Conservation (phyloP, 2,329 filamentous ascomycete genomes). For the Exserohilum turcica region DNA sequence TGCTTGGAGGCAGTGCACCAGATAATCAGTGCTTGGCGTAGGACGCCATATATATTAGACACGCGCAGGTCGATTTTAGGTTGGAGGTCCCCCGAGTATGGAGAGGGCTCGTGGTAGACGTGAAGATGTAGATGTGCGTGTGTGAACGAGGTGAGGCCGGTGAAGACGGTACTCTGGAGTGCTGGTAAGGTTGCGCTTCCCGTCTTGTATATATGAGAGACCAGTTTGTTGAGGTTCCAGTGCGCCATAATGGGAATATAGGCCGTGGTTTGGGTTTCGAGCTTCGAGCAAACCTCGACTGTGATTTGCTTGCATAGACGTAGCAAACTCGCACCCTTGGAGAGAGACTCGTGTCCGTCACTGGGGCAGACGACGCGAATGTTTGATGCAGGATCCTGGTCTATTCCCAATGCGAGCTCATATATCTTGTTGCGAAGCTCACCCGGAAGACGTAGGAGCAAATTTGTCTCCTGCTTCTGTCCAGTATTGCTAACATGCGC, state of each 20-base stretch:
- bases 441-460: neutral
- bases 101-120: neutral
- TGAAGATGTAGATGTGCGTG: constrained; percentile 13
- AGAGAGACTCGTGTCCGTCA: neutral
- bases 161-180: constrained; percentile 6
- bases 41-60: neutral
- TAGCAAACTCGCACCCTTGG: neutral
- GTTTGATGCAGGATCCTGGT: neutral
- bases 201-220: neutral
- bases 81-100: neutral
- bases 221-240: neutral
- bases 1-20: neutral
- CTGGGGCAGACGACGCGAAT: neutral
- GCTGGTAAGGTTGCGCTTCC: neutral
- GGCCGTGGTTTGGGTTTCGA: constrained; percentile 1
- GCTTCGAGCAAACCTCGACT: neutral
- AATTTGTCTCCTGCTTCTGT: neutral
- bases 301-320: neutral
- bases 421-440: neutral
- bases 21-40: constrained; percentile 8
- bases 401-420: neutral
- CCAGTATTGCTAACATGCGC: neutral
- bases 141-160: constrained; percentile 1
- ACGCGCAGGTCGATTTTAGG: neutral
- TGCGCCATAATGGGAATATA: constrained; percentile 9